Evolutionary conservation across 768 basidiomycete species (phyloP).

Genomic region (Antrodiella citrinella): DNA sequence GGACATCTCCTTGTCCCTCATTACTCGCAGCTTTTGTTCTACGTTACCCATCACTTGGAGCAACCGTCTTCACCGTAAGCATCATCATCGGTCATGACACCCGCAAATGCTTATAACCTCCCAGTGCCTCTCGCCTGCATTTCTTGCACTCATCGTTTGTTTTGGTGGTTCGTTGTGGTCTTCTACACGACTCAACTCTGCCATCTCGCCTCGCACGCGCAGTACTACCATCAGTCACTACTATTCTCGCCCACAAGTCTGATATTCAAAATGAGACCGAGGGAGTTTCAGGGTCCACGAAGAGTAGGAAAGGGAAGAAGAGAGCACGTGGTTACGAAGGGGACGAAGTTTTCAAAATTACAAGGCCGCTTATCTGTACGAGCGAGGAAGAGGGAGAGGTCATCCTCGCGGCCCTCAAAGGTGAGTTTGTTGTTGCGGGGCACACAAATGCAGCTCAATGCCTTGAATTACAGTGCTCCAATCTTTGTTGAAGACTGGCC

Average conservation of each 20-base stretch:
- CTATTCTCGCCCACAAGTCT: conserved; percentile 35
- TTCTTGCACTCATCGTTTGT: conserved; percentile 38
- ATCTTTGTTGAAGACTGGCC: conserved; percentile 38
- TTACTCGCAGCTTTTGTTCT: conserved; percentile 39
- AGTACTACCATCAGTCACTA: conserved; percentile 39
- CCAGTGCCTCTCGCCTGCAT: too few species aligned
- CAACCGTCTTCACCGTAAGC: conserved; percentile 42
- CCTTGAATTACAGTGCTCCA: conserved; percentile 35
- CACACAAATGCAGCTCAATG: too few species aligned
- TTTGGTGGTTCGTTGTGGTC: conserved; percentile 34
- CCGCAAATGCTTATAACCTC: too few species aligned
- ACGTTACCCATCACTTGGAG: conserved; percentile 56
- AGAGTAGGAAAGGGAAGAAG: conserved; percentile 53
- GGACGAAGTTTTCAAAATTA: conserved; percentile 57
- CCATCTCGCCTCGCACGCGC: conserved; percentile 49
- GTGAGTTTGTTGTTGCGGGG: too few species aligned
- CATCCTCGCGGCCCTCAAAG: conserved; percentile 47
- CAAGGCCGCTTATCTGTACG: conserved; percentile 39
- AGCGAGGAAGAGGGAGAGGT: conserved; percentile 42
- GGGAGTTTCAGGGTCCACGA: conserved; percentile 10
- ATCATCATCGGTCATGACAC: too few species aligned
- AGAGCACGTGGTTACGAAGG: conserved; percentile 64
- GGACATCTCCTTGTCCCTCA: conserved; percentile 49
- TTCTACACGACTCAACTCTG: conserved; percentile 36
- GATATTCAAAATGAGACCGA: conserved; percentile 22